A percentile compares a stretch with the other conserved stretches of the same genome.
phyloP scores from a whole-genome alignment of 306 rosid genomes.

The Glycine tomentella region DNA sequence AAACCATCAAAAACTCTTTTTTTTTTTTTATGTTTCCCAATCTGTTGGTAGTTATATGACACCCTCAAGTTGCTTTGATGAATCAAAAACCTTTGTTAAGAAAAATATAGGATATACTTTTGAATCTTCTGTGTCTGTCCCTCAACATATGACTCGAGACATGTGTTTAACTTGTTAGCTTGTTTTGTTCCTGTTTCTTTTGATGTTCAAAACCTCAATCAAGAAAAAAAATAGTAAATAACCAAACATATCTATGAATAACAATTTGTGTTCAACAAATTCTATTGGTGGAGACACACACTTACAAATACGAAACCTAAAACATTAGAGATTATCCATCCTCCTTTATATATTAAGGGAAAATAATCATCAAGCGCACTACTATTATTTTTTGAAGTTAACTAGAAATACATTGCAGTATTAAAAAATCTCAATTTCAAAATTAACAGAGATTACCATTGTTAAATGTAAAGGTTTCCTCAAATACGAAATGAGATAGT shows the following conservation, averaged over 20 bases:
- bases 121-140: conserved; percentile 31
- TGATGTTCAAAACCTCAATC: conserved; percentile 40
- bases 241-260: too few relatives aligned
- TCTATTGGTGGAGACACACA: too few relatives aligned
- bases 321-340: conserved; percentile 6
- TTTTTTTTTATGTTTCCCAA: conserved; percentile 8
- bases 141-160: conserved; percentile 11
- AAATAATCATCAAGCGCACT: background rate
- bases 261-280: too few relatives aligned
- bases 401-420: background rate
- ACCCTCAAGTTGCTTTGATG: background rate
- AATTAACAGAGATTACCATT: background rate
- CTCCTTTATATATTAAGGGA: conserved; percentile 8
- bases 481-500: too few relatives aligned
- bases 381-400: background rate
- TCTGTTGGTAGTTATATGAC: background rate
- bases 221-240: conserved; percentile 47
- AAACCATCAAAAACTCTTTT: conserved; percentile 15
- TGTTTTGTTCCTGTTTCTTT: conserved; percentile 27
- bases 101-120: background rate
- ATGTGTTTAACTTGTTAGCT: background rate
- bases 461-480: background rate
- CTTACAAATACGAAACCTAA: too few relatives aligned
- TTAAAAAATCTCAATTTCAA: background rate
- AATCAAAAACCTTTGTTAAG: background rate